phyloP scores from a whole-genome alignment of 768 basidiomycete species.

The Paxillus involutus region DNA sequence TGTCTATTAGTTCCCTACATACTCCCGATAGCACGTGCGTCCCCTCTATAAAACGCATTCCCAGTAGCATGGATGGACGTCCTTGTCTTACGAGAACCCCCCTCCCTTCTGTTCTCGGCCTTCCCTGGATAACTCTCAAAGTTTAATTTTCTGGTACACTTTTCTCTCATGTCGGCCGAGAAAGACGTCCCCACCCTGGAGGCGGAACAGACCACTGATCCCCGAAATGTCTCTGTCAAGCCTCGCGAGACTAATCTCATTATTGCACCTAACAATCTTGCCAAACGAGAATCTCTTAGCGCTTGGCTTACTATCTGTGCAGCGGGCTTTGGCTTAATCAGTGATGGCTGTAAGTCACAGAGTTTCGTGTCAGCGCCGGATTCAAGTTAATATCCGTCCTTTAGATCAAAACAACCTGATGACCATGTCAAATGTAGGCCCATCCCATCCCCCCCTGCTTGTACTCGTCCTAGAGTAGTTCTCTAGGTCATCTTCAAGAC shows the following conservation, averaged over 20 bases:
- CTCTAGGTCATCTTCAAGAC: slow-evolving; percentile 61
- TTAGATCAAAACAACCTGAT: slow-evolving; percentile 70
- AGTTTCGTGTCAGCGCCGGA: neutral
- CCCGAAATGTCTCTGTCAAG: slow-evolving; percentile 20
- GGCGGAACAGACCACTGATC: slow-evolving; percentile 7
- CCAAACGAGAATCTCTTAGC: slow-evolving; percentile 48
- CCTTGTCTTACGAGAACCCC: neutral
- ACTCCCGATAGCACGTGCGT: slow-evolving; percentile 22
- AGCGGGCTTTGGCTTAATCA: slow-evolving; percentile 64
- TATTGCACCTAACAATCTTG: slow-evolving; percentile 21
- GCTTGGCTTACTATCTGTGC: slow-evolving; percentile 64
- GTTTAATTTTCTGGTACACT: neutral
- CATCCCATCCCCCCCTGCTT: neutral
- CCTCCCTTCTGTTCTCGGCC: neutral
- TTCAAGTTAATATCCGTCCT: slow-evolving; percentile 4
- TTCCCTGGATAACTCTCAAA: neutral
- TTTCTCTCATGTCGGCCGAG: slow-evolving; percentile 19
- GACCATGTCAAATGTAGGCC: slow-evolving; percentile 62
- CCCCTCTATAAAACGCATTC: slow-evolving; percentile 22
- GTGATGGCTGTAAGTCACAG: slow-evolving; percentile 51
- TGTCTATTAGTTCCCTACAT: neutral
- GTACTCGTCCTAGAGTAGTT: slow-evolving; percentile 7
- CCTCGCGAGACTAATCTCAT: slow-evolving; percentile 23
- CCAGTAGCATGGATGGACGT: neutral
- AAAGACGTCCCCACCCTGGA: slow-evolving; percentile 12